phyloP scores from a whole-genome alignment of 495 filamentous ascomycete species.

The Penicillium waksmanii region DNA sequence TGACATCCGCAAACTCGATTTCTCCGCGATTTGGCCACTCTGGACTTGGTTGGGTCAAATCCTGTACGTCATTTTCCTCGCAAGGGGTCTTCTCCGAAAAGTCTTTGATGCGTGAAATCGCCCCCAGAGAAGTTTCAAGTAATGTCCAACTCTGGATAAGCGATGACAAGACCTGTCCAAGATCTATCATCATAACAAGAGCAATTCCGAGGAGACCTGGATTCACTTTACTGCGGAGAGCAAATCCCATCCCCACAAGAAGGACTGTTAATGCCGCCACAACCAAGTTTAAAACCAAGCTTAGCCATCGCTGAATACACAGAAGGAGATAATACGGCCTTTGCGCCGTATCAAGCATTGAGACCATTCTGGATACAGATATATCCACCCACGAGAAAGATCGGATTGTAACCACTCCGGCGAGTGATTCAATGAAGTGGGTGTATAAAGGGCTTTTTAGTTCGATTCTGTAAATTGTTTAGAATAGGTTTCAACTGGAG shows the following conservation, averaged over 20 bases:
- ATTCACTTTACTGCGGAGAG: constrained; percentile 21
- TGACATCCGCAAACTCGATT: constrained; percentile 68
- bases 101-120: constrained; percentile 31
- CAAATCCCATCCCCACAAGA: constrained; percentile 22
- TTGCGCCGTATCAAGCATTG: constrained; percentile 39
- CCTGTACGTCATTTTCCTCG: constrained; percentile 23
- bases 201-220: constrained; percentile 36
- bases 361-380: constrained; percentile 16
- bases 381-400: constrained; percentile 41
- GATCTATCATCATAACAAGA: constrained; percentile 32
- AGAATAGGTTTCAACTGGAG: not conserved
- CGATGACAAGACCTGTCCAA: constrained; percentile 22
- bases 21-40: constrained; percentile 76
- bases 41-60: constrained; percentile 13
- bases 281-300: constrained; percentile 30
- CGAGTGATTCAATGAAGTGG: constrained; percentile 45
- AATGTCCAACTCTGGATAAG: constrained; percentile 32
- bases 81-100: constrained; percentile 37
- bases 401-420: constrained; percentile 44
- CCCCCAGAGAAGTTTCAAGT: constrained; percentile 35
- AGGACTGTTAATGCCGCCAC: constrained; percentile 31
- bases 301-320: constrained; percentile 46
- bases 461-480: constrained; percentile 30
- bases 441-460: constrained; percentile 46
- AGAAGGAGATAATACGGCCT: constrained; percentile 47